Evolutionary conservation across 106 monocot species (phyloP), one percentile per base, ranked within the genome.

Genomic region (Narthecium ossifragum): DNA sequence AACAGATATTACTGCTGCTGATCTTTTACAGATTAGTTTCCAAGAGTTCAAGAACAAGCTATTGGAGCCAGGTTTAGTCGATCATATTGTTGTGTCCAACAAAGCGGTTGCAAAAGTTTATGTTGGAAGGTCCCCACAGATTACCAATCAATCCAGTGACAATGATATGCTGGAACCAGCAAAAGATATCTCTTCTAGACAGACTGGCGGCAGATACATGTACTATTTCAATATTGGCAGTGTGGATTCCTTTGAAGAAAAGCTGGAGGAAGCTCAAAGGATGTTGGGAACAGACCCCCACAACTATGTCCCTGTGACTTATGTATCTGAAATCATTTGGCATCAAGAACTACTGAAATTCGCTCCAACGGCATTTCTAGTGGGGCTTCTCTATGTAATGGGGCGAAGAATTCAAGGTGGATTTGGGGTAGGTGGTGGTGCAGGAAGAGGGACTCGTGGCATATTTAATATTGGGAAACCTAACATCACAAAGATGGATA

Each of bases 391-490:
- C 33, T 87, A 65, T 12, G 26, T 77, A 5, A 22, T 82, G 69
- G 98, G 81, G 20, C 66, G 75, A 36, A 81, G 87, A 66, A 71
- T 98, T 57, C 90, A 87, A 30, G 78, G 86, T 62, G 90, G 87
- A 55, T 67, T 98, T 36, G 79, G 65, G 32, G 74, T 98, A 18
- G 96, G 90, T 54, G 63, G 84, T 33, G 75, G 78, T 46, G 7
- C 75, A 27, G 82, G 78, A 28, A 79, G 43, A 36, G 90, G 94
- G 26, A 22, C 18, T 8, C 68, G 84, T 46, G 84, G 98, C 9
- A 87, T 91, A 48, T 98, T 98, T 57, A 98, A 87, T 49, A 98
- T 98, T 72, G 90, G 91, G 45, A 98, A 98, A 75, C 91, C 86
- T 66, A 75, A 81, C 20, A 80, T 98, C 25, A 98, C 81, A 14